Base-by-base conservation (phyloP, 345 rosid genomes). In the Schrenkiella parvula region DNA sequence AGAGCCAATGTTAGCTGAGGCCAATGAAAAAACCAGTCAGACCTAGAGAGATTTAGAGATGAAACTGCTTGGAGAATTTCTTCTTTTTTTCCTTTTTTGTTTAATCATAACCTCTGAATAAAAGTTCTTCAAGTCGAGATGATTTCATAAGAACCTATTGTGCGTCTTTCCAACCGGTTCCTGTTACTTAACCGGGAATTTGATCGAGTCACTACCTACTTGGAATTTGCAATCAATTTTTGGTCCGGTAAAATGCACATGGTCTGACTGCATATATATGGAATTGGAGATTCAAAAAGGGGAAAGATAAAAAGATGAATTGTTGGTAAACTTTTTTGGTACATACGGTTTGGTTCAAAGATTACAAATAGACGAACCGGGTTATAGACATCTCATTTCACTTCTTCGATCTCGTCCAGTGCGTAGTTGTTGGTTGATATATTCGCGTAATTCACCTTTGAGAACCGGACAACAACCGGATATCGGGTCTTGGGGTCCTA, bases 391-490 rank as follows among this genome's bases (percentile, higher is more conserved):
- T 55, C 80, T 84, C 82, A 83, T 85, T 87, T 76, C 25, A 85
- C 84, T 83, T 88, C 96, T 63, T 71, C 89, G 18, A 90, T 82
- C 83, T 90, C 98, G 69, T 90, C 97, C 92, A 93, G 74, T 19
- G 97, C 90, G 14, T 90, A 93, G 85, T 88, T 90, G 86, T 93
- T 93, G 50, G 98, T 93, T 8, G 96, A 93, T 81, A 90, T 87
- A 81, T 87, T 93, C 1, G 91, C 98, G 55, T 86, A 87, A 68
- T 93, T 88, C 64, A 93, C 96, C 72, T 93, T 93, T 70, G 83
- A 38, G 80, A 93, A 90, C 76, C 93, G 85, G 73, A 93, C 98
- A 78, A 90, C 98, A 15, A 90, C 98, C 3, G 95, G 98, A 72
- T 93, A 93, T 43, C 88, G 79, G 3, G 84, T 78, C 74, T 86